These are phyloP conservation scores for Bolboschoenus planiculmis DNA, from an alignment of 176 grass and related monocot species.

Conservation along the genomic window DNA sequence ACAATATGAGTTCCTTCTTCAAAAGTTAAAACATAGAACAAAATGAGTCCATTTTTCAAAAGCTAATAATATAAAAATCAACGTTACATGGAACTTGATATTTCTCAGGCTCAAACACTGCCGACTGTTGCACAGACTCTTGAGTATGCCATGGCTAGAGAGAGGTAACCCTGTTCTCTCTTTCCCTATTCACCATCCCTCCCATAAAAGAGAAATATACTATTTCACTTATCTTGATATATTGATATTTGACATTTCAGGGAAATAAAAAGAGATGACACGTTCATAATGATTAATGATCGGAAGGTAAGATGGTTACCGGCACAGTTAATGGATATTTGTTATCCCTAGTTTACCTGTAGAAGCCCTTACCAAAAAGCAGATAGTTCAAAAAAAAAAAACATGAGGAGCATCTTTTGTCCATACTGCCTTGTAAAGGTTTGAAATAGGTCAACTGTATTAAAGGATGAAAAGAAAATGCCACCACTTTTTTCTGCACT, in stretches of 20 bases:
- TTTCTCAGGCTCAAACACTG: conserved; percentile 15
- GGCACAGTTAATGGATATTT: too few relatives aligned
- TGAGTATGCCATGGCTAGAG: conserved; percentile 17
- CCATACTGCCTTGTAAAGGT: background rate
- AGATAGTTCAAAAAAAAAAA: background rate
- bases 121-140: conserved; percentile 10
- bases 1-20: background rate
- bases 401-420: background rate
- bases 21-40: background rate
- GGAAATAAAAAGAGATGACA: conserved; percentile 11
- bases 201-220: background rate
- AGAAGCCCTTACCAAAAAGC: background rate
- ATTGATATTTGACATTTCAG: conserved; percentile 11
- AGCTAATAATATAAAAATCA: background rate
- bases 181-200: background rate
- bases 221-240: background rate
- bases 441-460: background rate
- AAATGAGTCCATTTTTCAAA: background rate
- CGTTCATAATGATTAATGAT: conserved; percentile 16
- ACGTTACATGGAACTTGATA: background rate
- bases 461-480: background rate
- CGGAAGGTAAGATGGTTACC: conserved; percentile 20
- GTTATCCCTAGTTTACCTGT: background rate
- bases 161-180: background rate
- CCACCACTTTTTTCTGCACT: background rate